Evolutionary conservation across 2,329 filamentous ascomycete genomes (phyloP).

Genomic region (Podosphaera fusca): DNA sequence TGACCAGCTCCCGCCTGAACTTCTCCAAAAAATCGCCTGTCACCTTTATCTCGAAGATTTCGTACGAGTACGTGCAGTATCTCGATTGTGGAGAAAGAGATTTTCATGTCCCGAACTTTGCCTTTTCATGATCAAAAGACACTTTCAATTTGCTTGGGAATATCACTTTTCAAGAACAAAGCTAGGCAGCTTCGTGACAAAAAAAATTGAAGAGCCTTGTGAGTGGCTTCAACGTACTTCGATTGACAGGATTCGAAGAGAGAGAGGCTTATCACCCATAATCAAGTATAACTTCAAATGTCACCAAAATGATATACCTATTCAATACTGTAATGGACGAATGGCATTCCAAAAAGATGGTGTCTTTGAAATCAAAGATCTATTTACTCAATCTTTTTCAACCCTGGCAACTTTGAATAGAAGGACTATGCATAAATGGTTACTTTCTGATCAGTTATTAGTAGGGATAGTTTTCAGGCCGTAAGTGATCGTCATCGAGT

Average conservation of each 20-base stretch:
- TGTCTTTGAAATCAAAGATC: conserved; percentile 4
- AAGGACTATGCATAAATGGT: conserved; percentile 3
- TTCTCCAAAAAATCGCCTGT: conserved; percentile 6
- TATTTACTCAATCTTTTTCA: conserved; percentile 2
- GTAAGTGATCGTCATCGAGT: conserved; percentile 2
- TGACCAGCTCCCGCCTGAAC: conserved; percentile 7
- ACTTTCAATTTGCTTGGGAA: conserved; percentile 5
- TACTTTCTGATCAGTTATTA: conserved; percentile 7
- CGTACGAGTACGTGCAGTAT: conserved; percentile 8
- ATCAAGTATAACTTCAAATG: neutral
- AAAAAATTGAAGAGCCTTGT: neutral
- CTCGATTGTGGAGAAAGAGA: conserved; percentile 7
- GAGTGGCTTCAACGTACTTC: conserved; percentile 2
- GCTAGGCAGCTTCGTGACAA: neutral
- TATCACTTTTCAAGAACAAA: neutral
- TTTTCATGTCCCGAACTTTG: conserved; percentile 7
- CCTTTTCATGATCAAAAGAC: conserved; percentile 4
- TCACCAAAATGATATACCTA: neutral
- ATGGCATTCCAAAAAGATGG: conserved; percentile 4
- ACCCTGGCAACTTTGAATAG: conserved; percentile 4
- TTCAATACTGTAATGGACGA: conserved; percentile 9
- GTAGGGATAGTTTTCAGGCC: conserved; percentile 2
- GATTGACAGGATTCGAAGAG: conserved; percentile 1
- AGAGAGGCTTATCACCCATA: conserved; percentile 3
- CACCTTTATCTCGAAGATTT: conserved; percentile 11